A percentile compares a stretch with the other conserved stretches of the same genome.
These are phyloP conservation scores for Boletus edulis DNA, from an alignment of 768 basidiomycete species.

Conservation along the genomic window DNA sequence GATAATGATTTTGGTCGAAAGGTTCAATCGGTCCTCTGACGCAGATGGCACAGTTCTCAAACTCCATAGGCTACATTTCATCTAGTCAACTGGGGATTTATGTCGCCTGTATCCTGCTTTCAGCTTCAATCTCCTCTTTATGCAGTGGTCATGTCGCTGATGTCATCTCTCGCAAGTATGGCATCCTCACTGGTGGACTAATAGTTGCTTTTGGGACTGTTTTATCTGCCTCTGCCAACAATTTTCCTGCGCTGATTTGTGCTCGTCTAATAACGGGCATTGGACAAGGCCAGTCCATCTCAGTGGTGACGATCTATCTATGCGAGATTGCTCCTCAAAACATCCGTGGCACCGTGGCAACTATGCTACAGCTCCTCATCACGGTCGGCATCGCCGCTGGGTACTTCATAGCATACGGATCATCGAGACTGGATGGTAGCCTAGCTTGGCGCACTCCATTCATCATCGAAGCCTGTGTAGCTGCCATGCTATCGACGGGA, in stretches of 20 bases:
- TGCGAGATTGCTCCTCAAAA: conserved; percentile 43
- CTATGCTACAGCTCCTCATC: conserved; percentile 42
- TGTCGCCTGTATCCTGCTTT: conserved; percentile 42
- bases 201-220: conserved; percentile 42
- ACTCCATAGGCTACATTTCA: conserved; percentile 35
- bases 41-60: conserved; percentile 44
- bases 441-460: conserved; percentile 30
- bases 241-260: conserved; percentile 38
- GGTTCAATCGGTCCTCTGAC: conserved; percentile 44
- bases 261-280: conserved; percentile 46
- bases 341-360: conserved; percentile 40
- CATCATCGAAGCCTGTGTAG: conserved; percentile 24
- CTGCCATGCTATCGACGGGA: conserved; percentile 15
- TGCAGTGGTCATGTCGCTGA: conserved; percentile 45
- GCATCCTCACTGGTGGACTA: conserved; percentile 41
- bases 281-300: conserved; percentile 46
- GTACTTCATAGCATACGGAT: conserved; percentile 25
- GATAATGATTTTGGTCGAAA: conserved; percentile 2
- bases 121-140: conserved; percentile 39
- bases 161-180: conserved; percentile 44
- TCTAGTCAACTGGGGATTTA: conserved; percentile 42
- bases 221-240: conserved; percentile 36
- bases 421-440: conserved; percentile 20
- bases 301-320: conserved; percentile 39
- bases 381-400: conserved; percentile 42